phyloP scores from a whole-genome alignment of 441 rosid genomes.

The Arabidopsis lyrata region DNA sequence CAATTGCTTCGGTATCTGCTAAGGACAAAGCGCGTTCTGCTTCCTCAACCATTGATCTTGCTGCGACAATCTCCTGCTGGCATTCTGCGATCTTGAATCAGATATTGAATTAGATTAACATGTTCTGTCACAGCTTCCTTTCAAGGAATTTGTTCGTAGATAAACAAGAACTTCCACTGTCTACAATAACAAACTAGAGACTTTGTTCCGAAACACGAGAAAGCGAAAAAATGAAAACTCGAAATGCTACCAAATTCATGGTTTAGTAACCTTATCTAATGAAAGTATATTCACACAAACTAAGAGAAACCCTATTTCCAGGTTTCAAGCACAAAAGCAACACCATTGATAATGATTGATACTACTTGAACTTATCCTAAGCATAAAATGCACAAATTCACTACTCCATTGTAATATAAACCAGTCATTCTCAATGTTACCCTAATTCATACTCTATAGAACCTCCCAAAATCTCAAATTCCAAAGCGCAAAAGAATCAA shows the following conservation, averaged over 20 bases:
- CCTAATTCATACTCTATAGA: slow-evolving; percentile 7
- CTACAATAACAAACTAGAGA: neutral
- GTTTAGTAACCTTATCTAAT: neutral
- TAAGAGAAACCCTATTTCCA: neutral
- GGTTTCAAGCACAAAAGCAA: slow-evolving; percentile 19
- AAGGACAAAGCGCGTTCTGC: slow-evolving; percentile 65
- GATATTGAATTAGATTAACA: slow-evolving; percentile 21
- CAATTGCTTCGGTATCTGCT: slow-evolving; percentile 31
- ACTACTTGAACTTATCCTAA: slow-evolving; percentile 19
- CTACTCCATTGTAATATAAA: neutral
- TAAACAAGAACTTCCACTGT: slow-evolving; percentile 12
- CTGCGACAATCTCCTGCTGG: slow-evolving; percentile 78
- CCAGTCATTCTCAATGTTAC: neutral
- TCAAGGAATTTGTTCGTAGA: neutral
- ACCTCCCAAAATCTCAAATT: neutral
- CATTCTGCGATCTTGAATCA: slow-evolving; percentile 77
- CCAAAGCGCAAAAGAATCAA: slow-evolving; percentile 12
- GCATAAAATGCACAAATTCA: neutral
- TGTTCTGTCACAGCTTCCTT: slow-evolving; percentile 14
- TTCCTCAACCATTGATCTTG: slow-evolving; percentile 78
- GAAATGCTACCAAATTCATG: neutral
- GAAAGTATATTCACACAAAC: slow-evolving; percentile 7
- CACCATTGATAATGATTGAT: slow-evolving; percentile 16
- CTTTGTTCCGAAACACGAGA: neutral
- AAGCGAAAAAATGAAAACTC: neutral